These are phyloP conservation scores for Ogataea pilisensis DNA, from an alignment of 805 yeast species.

Conservation along the genomic window DNA sequence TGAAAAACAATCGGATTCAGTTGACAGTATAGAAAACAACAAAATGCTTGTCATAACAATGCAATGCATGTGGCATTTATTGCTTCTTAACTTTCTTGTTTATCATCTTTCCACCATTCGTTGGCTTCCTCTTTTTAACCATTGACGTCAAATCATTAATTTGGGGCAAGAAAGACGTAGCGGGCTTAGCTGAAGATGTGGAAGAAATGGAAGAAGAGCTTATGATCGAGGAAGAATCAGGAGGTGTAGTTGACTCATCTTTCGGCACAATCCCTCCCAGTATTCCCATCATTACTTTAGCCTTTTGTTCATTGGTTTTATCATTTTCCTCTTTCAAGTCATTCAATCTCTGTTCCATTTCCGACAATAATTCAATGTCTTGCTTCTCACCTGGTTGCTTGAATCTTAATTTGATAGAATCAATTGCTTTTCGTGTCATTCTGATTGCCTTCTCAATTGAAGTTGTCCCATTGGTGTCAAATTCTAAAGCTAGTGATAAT, in stretches of 20 bases:
- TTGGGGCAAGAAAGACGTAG: no score
- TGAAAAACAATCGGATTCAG: background rate
- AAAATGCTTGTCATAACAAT: background rate
- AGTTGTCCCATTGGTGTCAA: slow-evolving; percentile 50
- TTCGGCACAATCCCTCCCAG: slow-evolving; percentile 41
- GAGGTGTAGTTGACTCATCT: slow-evolving; percentile 22
- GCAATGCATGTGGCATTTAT: background rate
- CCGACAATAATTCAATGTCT: slow-evolving; percentile 46
- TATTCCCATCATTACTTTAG: slow-evolving; percentile 52
- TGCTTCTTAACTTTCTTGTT: slow-evolving; percentile 14
- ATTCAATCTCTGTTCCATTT: slow-evolving; percentile 49
- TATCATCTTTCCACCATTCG: slow-evolving; percentile 12
- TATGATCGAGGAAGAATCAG: slow-evolving; percentile 1
- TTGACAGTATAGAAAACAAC: background rate
- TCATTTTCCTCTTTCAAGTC: slow-evolving; percentile 53
- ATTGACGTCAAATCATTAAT: slow-evolving; percentile 61
- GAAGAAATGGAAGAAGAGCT: background rate
- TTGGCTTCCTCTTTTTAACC: slow-evolving; percentile 48
- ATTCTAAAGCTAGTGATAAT: slow-evolving; percentile 74
- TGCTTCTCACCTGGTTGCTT: slow-evolving; percentile 36
- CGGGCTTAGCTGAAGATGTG: slow-evolving; percentile 2
- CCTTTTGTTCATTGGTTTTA: slow-evolving; percentile 45
- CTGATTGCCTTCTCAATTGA: slow-evolving; percentile 51
- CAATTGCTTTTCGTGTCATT: slow-evolving; percentile 37
- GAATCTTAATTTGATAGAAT: slow-evolving; percentile 40